phyloP scores from a whole-genome alignment of 768 basidiomycete species.

The Kwoniella sp. region DNA sequence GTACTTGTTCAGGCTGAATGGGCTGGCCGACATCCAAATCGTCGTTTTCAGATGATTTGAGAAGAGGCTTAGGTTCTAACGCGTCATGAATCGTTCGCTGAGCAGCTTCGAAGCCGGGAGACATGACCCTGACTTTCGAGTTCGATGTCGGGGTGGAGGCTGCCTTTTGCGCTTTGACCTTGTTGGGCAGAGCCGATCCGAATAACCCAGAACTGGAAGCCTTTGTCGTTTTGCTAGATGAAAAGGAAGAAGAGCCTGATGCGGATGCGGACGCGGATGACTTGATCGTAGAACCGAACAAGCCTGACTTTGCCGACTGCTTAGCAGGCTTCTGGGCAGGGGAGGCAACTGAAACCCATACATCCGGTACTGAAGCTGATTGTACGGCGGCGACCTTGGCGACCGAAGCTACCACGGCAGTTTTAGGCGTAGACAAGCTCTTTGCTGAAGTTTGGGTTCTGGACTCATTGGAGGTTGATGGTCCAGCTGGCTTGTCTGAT shows the following conservation, averaged over 20 bases:
- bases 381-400: constrained; percentile 59
- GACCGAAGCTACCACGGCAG: neutral
- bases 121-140: constrained; percentile 4
- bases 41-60: neutral
- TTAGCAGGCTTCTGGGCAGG: constrained; percentile 31
- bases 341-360: constrained; percentile 22
- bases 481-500: constrained; percentile 5
- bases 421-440: neutral
- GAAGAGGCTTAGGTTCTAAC: neutral
- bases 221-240: constrained; percentile 9
- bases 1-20: constrained; percentile 65
- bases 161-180: constrained; percentile 3
- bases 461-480: neutral
- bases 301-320: constrained; percentile 39
- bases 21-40: neutral
- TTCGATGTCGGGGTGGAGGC: neutral
- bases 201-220: constrained; percentile 15
- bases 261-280: neutral
- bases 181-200: constrained; percentile 7
- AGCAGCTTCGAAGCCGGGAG: constrained; percentile 20
- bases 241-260: neutral
- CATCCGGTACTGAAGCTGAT: constrained; percentile 15
- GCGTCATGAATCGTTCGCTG: constrained; percentile 19
- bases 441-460: neutral
- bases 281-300: constrained; percentile 33